phyloP scores from a whole-genome alignment of 257 asterid genomes.

The Haberlea rhodopensis region DNA sequence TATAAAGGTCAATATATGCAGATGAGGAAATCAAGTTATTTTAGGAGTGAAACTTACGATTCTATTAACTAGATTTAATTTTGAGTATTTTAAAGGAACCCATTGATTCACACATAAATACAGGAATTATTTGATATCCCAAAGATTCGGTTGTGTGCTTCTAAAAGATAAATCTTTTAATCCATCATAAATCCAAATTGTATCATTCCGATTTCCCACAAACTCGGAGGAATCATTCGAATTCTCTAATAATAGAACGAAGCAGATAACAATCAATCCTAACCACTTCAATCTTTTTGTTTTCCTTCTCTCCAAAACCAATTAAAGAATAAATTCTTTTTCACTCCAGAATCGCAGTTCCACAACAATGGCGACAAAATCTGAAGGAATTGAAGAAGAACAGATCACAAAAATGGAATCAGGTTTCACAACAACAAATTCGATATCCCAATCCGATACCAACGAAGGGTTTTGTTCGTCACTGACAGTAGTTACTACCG shows the following conservation, averaged over 20 bases:
- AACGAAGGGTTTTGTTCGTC: constrained; percentile 25
- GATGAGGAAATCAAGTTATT: too few relatives aligned
- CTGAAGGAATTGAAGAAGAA: constrained; percentile 26
- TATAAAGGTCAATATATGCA: too few relatives aligned
- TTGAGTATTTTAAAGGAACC: too few relatives aligned
- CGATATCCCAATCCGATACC: constrained; percentile 14
- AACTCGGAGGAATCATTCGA: constrained; percentile 12
- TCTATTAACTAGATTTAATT: too few relatives aligned
- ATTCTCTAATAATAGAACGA: background rate
- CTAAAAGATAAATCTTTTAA: too few relatives aligned
- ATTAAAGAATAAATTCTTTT: background rate
- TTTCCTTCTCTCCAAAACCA: background rate
- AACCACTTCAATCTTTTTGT: too few relatives aligned
- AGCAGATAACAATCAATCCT: too few relatives aligned
- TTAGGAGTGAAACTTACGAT: too few relatives aligned
- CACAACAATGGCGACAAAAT: constrained; percentile 21
- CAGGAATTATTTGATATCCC: too few relatives aligned
- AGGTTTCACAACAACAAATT: constrained; percentile 23
- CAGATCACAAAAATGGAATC: constrained; percentile 47
- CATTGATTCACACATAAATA: too few relatives aligned
- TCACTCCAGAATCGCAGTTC: background rate
- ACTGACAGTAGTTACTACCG: constrained; percentile 20
- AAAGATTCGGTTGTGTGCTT: too few relatives aligned
- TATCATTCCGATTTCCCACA: background rate
- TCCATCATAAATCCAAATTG: background rate